Conservation (phyloP, 306 rosid species). For the Rosa chinensis region DNA sequence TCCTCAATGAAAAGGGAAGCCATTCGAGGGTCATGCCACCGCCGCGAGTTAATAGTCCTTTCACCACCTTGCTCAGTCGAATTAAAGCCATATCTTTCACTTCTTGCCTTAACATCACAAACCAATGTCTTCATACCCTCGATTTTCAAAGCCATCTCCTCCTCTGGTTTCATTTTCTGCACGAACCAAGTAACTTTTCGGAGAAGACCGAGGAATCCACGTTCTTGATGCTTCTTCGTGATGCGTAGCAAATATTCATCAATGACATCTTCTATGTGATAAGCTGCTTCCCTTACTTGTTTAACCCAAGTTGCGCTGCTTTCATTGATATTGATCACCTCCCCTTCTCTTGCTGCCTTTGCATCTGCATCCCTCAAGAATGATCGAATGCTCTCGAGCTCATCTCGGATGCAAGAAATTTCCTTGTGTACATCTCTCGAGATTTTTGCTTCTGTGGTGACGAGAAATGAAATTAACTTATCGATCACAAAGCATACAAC, state of each 20-base stretch:
- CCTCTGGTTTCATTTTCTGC: not conserved
- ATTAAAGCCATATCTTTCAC: not conserved
- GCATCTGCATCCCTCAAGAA: conserved; percentile 18
- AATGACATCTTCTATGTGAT: conserved; percentile 10
- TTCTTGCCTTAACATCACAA: not conserved
- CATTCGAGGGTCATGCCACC: conserved; percentile 21
- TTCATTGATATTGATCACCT: not conserved
- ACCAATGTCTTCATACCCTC: not conserved
- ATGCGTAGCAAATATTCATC: not conserved
- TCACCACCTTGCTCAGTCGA: not conserved
- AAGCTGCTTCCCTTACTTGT: conserved; percentile 8
- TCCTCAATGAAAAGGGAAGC: conserved; percentile 20
- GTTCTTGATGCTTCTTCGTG: not conserved
- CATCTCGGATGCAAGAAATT: not conserved
- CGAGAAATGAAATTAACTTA: not conserved
- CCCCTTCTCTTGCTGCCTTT: not conserved
- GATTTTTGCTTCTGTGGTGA: not conserved
- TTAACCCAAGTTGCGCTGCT: conserved; percentile 7
- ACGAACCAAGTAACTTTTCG: not conserved
- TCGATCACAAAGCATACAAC: not conserved
- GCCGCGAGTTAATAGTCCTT: not conserved
- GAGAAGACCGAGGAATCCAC: not conserved
- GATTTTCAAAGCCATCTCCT: not conserved
- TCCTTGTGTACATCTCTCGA: not conserved
- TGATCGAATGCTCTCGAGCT: not conserved